A percentile compares a stretch with the other conserved stretches of the same genome.
Evolutionary conservation across 2,329 filamentous ascomycete species (phyloP).

Genomic region (Diaporthe vaccinii): DNA sequence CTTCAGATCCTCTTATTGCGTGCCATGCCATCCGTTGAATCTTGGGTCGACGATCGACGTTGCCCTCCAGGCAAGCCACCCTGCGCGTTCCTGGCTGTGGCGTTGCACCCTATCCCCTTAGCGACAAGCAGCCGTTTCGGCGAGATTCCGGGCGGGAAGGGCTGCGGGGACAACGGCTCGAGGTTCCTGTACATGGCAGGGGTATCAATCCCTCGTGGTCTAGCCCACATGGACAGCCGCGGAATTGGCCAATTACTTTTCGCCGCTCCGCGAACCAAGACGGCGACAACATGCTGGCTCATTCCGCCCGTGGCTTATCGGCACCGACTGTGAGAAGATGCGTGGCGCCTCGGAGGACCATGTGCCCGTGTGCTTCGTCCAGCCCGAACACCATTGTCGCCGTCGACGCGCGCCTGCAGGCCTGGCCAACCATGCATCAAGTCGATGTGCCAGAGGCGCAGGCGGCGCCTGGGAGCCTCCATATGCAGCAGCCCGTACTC

Average conservation of each 20-base stretch:
- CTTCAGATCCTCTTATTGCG: background rate
- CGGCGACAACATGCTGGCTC: background rate
- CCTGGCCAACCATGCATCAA: conserved; percentile 8
- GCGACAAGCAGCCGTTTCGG: conserved; percentile 29
- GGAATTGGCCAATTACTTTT: conserved; percentile 23
- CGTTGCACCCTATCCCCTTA: background rate
- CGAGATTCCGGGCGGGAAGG: conserved; percentile 22
- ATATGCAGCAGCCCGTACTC: conserved; percentile 10
- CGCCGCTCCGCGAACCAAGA: background rate
- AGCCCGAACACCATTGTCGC: background rate
- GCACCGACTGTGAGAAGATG: background rate
- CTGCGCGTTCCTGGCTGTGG: conserved; percentile 27
- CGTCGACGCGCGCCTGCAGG: conserved; percentile 1
- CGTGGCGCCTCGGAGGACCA: background rate
- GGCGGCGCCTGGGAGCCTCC: conserved; percentile 7
- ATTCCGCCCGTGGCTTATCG: conserved; percentile 13
- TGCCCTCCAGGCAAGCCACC: background rate
- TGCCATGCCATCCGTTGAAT: background rate
- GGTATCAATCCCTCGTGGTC: conserved; percentile 4
- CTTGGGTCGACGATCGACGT: conserved; percentile 8
- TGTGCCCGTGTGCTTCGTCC: background rate
- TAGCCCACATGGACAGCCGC: background rate
- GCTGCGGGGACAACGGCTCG: background rate
- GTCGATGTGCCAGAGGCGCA: conserved; percentile 10
- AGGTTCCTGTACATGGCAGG: conserved; percentile 29